phyloP scores from a whole-genome alignment of 768 basidiomycete genomes.

The Rhizopogon sp. region DNA sequence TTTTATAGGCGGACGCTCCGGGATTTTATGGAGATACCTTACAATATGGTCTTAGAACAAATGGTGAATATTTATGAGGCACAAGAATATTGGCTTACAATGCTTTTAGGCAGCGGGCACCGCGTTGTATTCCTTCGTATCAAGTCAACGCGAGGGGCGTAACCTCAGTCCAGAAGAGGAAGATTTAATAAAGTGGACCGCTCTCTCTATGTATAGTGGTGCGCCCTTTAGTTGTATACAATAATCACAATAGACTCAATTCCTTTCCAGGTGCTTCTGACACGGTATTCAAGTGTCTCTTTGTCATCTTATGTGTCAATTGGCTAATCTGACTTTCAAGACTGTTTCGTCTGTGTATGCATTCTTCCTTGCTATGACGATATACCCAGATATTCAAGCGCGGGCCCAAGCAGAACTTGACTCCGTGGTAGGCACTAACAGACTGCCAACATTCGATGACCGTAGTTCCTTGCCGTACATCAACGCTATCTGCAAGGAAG shows the following conservation, averaged over 20 bases:
- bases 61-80: conserved; percentile 6
- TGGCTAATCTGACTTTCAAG: conserved; percentile 8
- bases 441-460: conserved; percentile 11
- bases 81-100: not conserved
- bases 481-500: conserved; percentile 12
- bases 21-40: not conserved
- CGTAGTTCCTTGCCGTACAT: conserved; percentile 11
- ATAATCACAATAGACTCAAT: not conserved
- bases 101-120: conserved; percentile 4
- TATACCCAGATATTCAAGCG: conserved; percentile 3
- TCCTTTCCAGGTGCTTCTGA: conserved; percentile 19
- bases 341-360: conserved; percentile 4
- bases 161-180: conserved; percentile 7
- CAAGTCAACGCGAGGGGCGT: conserved; percentile 6
- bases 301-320: conserved; percentile 14
- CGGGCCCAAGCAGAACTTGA: conserved; percentile 13
- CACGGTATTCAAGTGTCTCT: conserved; percentile 3
- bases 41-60: conserved; percentile 9
- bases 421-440: conserved; percentile 2
- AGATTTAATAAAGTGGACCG: conserved; percentile 10
- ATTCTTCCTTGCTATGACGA: conserved; percentile 16
- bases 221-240: not conserved
- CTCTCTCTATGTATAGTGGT: conserved; percentile 14
- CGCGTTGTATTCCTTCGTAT: conserved; percentile 11
- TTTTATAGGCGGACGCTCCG: conserved; percentile 2